These are phyloP conservation scores for Paramecium tetraurelia DNA, from an alignment of 73 alveolate genomes.

Conservation along the genomic window DNA sequence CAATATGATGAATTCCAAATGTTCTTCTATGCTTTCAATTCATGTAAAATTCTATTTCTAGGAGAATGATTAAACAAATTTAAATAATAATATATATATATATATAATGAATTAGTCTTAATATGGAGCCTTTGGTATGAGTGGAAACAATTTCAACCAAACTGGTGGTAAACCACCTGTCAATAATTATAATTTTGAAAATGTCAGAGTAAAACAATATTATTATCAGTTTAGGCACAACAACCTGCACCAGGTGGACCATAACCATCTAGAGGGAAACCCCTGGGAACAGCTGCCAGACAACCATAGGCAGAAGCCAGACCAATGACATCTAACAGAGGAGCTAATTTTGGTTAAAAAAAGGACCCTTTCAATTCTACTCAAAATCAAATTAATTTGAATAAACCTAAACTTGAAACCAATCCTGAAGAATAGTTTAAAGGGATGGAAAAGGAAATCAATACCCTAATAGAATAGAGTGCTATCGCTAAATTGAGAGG, in stretches of 20 bases:
- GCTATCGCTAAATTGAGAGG: conserved; percentile 72
- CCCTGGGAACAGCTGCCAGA: conserved; percentile 38
- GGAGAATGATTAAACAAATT: conserved; percentile 36
- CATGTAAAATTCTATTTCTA: conserved; percentile 61
- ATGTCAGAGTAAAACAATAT: not conserved
- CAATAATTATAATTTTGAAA: conserved; percentile 16
- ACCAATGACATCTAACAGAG: conserved; percentile 50
- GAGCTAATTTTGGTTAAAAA: conserved; percentile 25
- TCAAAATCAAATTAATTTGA: conserved; percentile 25
- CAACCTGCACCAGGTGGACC: conserved; percentile 50
- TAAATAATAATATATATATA: not conserved
- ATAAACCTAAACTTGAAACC: conserved; percentile 26
- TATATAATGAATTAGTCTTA: not conserved
- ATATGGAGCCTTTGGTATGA: conserved; percentile 38
- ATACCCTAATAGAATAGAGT: conserved; percentile 67
- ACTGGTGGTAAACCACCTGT: not conserved
- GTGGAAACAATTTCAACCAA: conserved; percentile 31
- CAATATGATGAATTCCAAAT: conserved; percentile 44
- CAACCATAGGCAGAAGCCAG: conserved; percentile 11
- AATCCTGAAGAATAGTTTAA: conserved; percentile 75
- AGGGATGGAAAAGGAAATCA: conserved; percentile 74
- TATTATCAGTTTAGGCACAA: not conserved
- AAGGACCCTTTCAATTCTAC: conserved; percentile 1
- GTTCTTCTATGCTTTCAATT: conserved; percentile 59
- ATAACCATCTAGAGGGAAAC: conserved; percentile 43